Percentiles rank a stretch among this genome's conserved stretches.
phyloP scores from a whole-genome alignment of 331 rosid genomes.

The Ulmus americana region DNA sequence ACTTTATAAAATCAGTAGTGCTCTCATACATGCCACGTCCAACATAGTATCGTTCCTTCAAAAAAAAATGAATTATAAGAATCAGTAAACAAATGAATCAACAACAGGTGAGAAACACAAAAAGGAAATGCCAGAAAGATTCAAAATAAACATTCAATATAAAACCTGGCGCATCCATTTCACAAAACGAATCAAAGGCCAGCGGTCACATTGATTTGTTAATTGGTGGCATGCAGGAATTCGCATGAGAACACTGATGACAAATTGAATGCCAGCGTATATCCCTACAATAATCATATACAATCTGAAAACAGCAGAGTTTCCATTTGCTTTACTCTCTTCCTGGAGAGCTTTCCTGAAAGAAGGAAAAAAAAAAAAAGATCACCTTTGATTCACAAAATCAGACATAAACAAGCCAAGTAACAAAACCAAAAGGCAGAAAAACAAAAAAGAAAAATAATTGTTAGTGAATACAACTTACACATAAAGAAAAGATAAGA shows the following conservation, averaged over 20 bases:
- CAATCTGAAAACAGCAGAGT: constrained; percentile 45
- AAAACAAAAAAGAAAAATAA: constrained; percentile 4
- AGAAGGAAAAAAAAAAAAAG: constrained; percentile 19
- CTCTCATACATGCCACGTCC: constrained; percentile 96
- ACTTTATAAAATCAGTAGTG: constrained; percentile 83
- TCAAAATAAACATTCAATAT: constrained; percentile 10
- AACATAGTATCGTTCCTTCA: constrained; percentile 84
- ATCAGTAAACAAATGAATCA: constrained; percentile 17
- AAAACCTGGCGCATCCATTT: constrained; percentile 97
- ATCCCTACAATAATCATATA: constrained; percentile 67
- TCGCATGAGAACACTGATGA: constrained; percentile 75
- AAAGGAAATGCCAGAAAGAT: constrained; percentile 17
- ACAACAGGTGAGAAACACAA: constrained; percentile 19
- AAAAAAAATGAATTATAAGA: constrained; percentile 17
- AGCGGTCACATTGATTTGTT: constrained; percentile 78
- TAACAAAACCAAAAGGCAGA: constrained; percentile 10
- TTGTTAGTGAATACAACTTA: constrained; percentile 31
- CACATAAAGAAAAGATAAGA: constrained; percentile 71
- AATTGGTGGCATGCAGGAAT: constrained; percentile 76
- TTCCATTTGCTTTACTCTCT: constrained; percentile 47
- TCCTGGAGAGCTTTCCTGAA: constrained; percentile 87
- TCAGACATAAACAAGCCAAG: constrained; percentile 1
- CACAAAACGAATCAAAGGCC: constrained; percentile 67
- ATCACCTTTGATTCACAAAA: constrained; percentile 10
- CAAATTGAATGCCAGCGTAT: constrained; percentile 80